A percentile compares a stretch with the other conserved stretches of the same genome.
These are phyloP conservation scores for Amanita inopinata DNA, from an alignment of 768 basidiomycete genomes.

Conservation along the genomic window DNA sequence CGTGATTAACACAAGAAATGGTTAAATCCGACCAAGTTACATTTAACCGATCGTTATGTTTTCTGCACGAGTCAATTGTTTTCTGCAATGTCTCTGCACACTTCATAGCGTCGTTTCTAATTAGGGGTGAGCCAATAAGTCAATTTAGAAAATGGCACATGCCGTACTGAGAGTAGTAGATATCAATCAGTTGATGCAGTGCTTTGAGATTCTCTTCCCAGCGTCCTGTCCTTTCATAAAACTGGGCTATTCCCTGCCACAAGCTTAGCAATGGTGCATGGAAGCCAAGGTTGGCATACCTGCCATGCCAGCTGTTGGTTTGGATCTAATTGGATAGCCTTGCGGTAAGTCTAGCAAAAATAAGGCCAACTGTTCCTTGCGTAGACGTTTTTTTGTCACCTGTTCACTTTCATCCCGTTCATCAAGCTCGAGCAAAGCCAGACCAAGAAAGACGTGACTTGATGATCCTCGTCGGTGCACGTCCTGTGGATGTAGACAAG, in stretches of 20 bases:
- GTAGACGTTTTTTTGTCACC: slow-evolving; percentile 38
- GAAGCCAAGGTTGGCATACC: slow-evolving; percentile 32
- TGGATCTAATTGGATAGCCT: slow-evolving; percentile 62
- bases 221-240: slow-evolving; percentile 54
- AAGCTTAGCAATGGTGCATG: slow-evolving; percentile 5
- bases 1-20: slow-evolving; percentile 4
- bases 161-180: slow-evolving; percentile 38
- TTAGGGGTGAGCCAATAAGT: slow-evolving; percentile 2
- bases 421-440: slow-evolving; percentile 70
- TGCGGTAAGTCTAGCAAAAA: slow-evolving; percentile 55
- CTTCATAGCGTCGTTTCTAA: slow-evolving; percentile 66
- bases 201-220: slow-evolving; percentile 50
- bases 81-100: slow-evolving; percentile 79
- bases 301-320: slow-evolving; percentile 78
- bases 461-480: slow-evolving; percentile 4
- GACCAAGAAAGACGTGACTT: slow-evolving; percentile 80
- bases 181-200: slow-evolving; percentile 50
- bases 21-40: slow-evolving; percentile 25
- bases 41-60: slow-evolving; percentile 51
- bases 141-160: background rate
- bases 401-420: slow-evolving; percentile 71
- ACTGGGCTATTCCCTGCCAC: slow-evolving; percentile 56
- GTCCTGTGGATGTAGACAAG: background rate
- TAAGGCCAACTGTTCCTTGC: slow-evolving; percentile 11
- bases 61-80: slow-evolving; percentile 50